A percentile compares a stretch with the other conserved stretches of the same genome.
Evolutionary conservation across 2,329 filamentous ascomycete species (phyloP).

Genomic region (Aspergillus amoenus): DNA sequence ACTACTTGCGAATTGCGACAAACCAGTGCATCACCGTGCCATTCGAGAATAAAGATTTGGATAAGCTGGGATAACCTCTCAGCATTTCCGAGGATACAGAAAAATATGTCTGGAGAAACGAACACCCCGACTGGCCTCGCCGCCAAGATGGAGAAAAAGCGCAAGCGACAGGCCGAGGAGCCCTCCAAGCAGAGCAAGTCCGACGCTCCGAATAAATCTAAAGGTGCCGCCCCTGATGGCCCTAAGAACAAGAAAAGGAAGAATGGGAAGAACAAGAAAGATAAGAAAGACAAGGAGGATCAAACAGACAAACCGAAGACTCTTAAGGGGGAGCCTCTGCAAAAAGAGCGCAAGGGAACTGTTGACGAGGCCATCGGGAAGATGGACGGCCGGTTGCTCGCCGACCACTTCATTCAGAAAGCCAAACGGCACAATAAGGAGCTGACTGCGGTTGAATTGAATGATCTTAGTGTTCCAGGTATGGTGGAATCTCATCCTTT

Average conservation of each 20-base stretch:
- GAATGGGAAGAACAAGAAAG: conserved; percentile 21
- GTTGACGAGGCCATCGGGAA: conserved; percentile 77
- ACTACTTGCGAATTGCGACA: background rate
- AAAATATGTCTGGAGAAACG: conserved; percentile 20
- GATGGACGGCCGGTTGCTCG: conserved; percentile 80
- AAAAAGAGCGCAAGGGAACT: conserved; percentile 64
- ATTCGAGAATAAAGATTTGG: background rate
- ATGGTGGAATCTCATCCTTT: conserved; percentile 24
- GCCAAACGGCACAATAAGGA: conserved; percentile 76
- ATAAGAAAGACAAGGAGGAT: conserved; percentile 28
- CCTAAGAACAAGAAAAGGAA: conserved; percentile 35
- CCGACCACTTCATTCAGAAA: conserved; percentile 81
- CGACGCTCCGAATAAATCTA: conserved; percentile 16
- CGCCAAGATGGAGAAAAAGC: conserved; percentile 40
- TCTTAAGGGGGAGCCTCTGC: conserved; percentile 23
- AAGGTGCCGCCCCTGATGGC: conserved; percentile 23
- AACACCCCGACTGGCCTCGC: conserved; percentile 27
- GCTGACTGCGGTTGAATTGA: conserved; percentile 78
- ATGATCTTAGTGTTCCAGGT: conserved; percentile 80
- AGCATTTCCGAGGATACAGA: background rate
- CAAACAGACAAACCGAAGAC: conserved; percentile 21
- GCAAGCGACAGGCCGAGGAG: conserved; percentile 39
- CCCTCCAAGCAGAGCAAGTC: conserved; percentile 27
- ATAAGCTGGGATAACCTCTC: background rate
- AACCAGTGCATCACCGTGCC: background rate